Evolutionary conservation across 768 basidiomycete genomes (phyloP), one percentile per base, ranked within the genome.

Genomic region (Phallus indusiatus): DNA sequence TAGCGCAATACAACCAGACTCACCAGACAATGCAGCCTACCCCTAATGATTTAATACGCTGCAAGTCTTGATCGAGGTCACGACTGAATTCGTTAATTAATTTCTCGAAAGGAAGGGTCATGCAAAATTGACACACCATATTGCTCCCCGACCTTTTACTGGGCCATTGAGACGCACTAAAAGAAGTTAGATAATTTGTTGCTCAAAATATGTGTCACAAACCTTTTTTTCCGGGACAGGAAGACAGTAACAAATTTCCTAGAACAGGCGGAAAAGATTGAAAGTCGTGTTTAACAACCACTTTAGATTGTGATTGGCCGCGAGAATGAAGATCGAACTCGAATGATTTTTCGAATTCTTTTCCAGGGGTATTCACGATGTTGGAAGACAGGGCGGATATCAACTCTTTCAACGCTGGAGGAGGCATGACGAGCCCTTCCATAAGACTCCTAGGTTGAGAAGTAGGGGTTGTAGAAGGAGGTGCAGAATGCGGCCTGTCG

Each of bases 151-250:
- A 3, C 94, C 92, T 66, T 83, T 84, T 10, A 86, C 79, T 33
- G 89, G 86, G 2, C 90, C 90, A 54, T 76, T 76, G 22, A 90
- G 73, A 56, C 90, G 82, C 17, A 90, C 87, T 89, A 51, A 16
- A 34, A 53, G 28, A 47, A 16, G 24, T 21, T 14, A 37, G 12
- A 49, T 46, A 51, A 35, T 22, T 20, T 49, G 18, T 28, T n/a
- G 54, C 53, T 55, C 42, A 24, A 55, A 37, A 60, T 16, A 55
- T 18, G 34, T 16, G 33, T 16, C n/a, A 60, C 70, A 10, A 33
- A 85, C 87, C 85, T 78, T 96, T 93, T 72, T 98, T 98, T 4
- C 94, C 94, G 1, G 94, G 94, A 73, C 95, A 97, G 6, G 90
- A 93, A 6, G 89, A 92, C 34, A 97, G 71, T 54, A 86, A 79